Evolutionary conservation across 2,329 filamentous ascomycete genomes (phyloP), one percentile per base, ranked within the genome.

Genomic region (Cercospora zeina): DNA sequence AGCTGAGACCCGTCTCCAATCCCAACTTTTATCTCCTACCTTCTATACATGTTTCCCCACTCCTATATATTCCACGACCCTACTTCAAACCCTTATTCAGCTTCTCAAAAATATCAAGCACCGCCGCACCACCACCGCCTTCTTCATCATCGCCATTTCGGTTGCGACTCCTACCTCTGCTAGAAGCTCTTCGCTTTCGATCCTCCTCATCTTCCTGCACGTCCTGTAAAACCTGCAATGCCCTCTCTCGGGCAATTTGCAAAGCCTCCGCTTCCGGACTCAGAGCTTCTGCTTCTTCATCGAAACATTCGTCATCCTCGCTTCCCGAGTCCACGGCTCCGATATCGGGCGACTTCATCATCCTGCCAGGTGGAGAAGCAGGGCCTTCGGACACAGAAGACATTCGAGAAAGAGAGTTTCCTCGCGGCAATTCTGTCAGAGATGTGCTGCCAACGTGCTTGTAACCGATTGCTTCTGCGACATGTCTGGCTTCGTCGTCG

Each of bases 351-450:
- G 71, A 74, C 62, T 74, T 74, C 33, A 76, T 63, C 9, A 76
- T 47, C 3, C 71, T 67, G 79, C 33, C 83, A 81, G 13, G 69
- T 82, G 83, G 68, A 80, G 79, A 42, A 80, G 79, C 1, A 73
- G 78, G 61, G 73, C 75, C 69, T 9, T 70, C 68, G 14, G 68
- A 71, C 4, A 61, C 68, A 21, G 72, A 72, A 27, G 69, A 69
- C 10, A 72, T 63, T 37, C 71, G 63, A 2, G 71, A 69, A 6
- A 74, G 65, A 5, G 70, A 69, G 49, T 63, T 69, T 33, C 69
- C 69, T 21, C 72, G 65, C n/a, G 57, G 31, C 21, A 60, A 16
- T 27, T 65, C 39, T 50, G 57, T 59, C 54, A 58, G 47, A 53
- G 58, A 37, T 21, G 56, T 50, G 34, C 59, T 42, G 19, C 56